Base-by-base conservation (phyloP, 1,284 basidiomycete genomes). In the Ganoderma lucidum region DNA sequence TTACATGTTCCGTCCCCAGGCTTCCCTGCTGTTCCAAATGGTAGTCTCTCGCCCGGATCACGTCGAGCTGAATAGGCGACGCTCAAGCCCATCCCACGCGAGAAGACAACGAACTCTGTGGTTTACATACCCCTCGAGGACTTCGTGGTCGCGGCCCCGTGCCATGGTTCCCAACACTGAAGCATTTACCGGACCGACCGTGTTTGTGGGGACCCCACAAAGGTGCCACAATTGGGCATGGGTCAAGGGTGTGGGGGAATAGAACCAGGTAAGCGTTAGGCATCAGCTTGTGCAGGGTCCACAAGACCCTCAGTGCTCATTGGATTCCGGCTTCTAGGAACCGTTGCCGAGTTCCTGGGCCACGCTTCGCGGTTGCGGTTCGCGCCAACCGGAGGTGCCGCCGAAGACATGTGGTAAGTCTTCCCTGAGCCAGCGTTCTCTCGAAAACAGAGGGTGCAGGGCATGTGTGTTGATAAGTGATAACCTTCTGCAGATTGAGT, bases 401-500 rank as follows among this genome's bases (percentile, higher is more conserved):
- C 28, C 30, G 53, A 56, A 23, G 30, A 56, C 53, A 56, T 56
- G 53, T 15, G 53, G 53, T 56, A 56, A 17, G 53, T 56, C 30
- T 56, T 28, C 48, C 28, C 23, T 23, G 23, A n/a, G 17, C 44
- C 19, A 45, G 44, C 44, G 23, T 12, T 8, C 48, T 10, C 45
- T 48, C n/a, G n/a, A 48, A 48, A 19, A 17, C 23, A 12, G 48
- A 28, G 48, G 48, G 48, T 51, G 28, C 14, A 12, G 53, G 30
- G 14, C 23, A 51, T 30, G 5, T 4, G 53, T 32, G 5, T 14
- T 56, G 53, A 32, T 56, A 35, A 30, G 53, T 32, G 53, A 56
- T 56, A 56, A 56, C 28, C 53, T 56, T 56, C 53, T 56, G 53
- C 6, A 56, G 53, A 56, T 56, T 32, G 53, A 32, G 53, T 56